A percentile compares a stretch with the other conserved stretches of the same genome.
Conservation (phyloP, 139 green algal genomes). For the Edaphochlamys debaryana region DNA sequence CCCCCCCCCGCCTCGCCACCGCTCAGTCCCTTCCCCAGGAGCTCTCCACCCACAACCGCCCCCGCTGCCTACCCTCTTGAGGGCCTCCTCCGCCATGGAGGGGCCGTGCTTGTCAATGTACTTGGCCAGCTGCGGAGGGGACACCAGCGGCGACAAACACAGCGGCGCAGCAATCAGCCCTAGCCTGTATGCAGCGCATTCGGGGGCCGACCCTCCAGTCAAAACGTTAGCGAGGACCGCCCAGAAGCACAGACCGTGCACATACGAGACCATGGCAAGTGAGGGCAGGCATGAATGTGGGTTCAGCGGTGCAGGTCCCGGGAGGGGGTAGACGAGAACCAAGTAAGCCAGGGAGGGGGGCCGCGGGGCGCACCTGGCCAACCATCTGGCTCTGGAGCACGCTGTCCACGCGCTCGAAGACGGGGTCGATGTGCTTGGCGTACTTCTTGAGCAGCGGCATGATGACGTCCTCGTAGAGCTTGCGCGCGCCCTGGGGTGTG, state of each 20-base stretch:
- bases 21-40: too few relatives aligned
- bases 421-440: constrained; percentile 44
- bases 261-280: not conserved
- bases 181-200: too few relatives aligned
- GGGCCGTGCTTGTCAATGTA: constrained; percentile 40
- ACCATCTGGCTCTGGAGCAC: not conserved
- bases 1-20: too few relatives aligned
- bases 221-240: too few relatives aligned
- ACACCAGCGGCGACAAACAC: too few relatives aligned
- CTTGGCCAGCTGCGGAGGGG: constrained; percentile 20
- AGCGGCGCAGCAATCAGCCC: too few relatives aligned
- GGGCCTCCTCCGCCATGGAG: constrained; percentile 1
- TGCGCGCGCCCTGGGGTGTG: not conserved
- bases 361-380: not conserved
- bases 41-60: too few relatives aligned
- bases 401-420: constrained; percentile 25
- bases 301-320: not conserved
- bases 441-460: constrained; percentile 39
- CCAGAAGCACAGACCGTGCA: too few relatives aligned
- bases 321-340: too few relatives aligned
- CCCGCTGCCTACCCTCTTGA: not conserved
- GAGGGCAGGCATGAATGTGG: not conserved
- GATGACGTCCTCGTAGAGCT: constrained; percentile 5
- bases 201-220: too few relatives aligned
- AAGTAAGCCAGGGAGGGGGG: not conserved